Base-by-base conservation (phyloP, 495 filamentous ascomycete genomes). In the Glarea lozoyensis region DNA sequence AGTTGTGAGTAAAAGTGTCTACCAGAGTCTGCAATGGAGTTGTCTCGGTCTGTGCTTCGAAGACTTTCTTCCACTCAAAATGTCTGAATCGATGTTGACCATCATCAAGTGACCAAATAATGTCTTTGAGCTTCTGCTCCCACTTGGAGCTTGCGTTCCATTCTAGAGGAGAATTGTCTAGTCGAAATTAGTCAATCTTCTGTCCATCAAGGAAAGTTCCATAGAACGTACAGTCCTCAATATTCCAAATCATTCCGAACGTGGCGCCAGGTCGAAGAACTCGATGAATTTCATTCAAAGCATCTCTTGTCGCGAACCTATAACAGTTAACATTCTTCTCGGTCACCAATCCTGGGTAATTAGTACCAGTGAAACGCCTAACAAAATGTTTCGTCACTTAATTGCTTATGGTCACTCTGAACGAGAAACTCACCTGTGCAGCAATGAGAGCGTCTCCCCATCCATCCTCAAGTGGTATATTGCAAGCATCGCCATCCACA, bases 211-310 rank as follows among this genome's bases (percentile, higher is more conserved):
- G 27, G 11, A 38, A 13, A 9, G 18, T 15, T 27, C 7, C 7
- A 23, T 16, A 17, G 17, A 24, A 54, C 67, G 47, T 43, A 78
- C 75, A 82, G 42, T 81, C 78, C 57, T 83, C 79, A 35, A 77
- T 58, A 37, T 83, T 81, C 73, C 79, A 84, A 13, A 84, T 75
- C 57, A 80, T 63, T 3, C 72, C 79, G 10, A 84, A 59, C 1
- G 54, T 54, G 15, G 67, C 73, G 12, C 64, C 65, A 0, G 69
- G 68, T 18, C 56, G 64, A 21, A 84, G 53, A 0, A 77, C 67
- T 29, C 76, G 69, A 43, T 78, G 64, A 5, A 84, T 76, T 33
- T 78, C 72, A 27, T 64, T 61, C 18, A 84, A 59, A 3, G 79
- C 56, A 15, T 69, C 65, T 10, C 64, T 57, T 35, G 63, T 76